Percentiles rank a stretch among this genome's conserved stretches.
These are phyloP conservation scores for Rhodomyrtus psidioides DNA, from an alignment of 441 rosid genomes.

Conservation along the genomic window DNA sequence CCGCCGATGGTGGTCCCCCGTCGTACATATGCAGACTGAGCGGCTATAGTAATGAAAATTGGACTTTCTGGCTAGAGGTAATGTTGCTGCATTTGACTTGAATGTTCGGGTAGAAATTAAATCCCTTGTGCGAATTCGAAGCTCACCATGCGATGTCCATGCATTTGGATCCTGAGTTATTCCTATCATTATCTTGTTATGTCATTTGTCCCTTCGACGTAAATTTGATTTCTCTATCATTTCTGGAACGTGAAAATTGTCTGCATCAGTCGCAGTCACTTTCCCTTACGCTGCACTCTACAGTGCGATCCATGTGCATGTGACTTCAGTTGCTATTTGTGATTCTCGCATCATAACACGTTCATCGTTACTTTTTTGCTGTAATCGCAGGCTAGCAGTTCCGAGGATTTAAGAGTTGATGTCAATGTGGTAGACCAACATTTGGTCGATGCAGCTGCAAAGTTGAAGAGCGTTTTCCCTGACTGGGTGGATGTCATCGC, in stretches of 20 bases:
- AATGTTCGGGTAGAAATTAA: not conserved
- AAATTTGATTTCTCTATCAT: not conserved
- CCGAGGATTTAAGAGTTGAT: conserved; percentile 54
- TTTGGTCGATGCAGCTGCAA: conserved; percentile 45
- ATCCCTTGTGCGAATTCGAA: not conserved
- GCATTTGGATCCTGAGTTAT: not conserved
- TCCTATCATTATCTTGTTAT: not conserved
- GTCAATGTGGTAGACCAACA: conserved; percentile 78
- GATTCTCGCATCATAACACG: not conserved
- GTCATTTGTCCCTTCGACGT: not conserved
- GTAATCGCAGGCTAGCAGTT: conserved; percentile 42
- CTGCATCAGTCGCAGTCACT: not conserved
- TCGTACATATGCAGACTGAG: conserved; percentile 80
- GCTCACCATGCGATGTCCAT: not conserved
- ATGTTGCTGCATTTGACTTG: not conserved
- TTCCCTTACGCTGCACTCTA: not conserved
- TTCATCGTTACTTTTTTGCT: not conserved
- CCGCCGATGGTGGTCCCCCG: conserved; percentile 59
- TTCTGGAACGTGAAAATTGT: not conserved
- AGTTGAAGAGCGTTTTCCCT: conserved; percentile 68
- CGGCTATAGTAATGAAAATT: conserved; percentile 62
- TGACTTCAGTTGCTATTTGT: not conserved
- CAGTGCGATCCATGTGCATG: not conserved
- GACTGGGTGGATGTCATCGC: conserved; percentile 76
- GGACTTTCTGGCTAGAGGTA: conserved; percentile 97